Conservation (phyloP, 495 filamentous ascomycete genomes). For the Neurospora intermedia region DNA sequence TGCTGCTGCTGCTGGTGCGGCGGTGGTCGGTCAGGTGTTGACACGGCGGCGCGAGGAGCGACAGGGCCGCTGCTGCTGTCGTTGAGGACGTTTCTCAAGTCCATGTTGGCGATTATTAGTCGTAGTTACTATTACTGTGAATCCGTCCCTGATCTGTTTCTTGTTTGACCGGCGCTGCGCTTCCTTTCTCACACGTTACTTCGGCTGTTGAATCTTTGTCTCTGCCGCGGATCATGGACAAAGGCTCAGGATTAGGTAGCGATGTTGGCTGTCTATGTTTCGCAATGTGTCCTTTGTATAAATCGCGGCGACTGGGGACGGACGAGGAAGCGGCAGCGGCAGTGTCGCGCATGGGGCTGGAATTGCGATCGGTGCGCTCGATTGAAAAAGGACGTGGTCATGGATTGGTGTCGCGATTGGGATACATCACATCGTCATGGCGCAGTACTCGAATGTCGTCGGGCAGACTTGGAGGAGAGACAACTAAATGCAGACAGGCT, state of each 20-base stretch:
- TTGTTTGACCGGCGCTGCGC: neutral
- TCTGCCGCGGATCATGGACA: neutral
- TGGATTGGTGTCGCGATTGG: neutral
- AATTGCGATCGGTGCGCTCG: neutral
- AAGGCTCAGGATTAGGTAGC: neutral
- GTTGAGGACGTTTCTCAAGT: conserved; percentile 47
- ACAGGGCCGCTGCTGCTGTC: conserved; percentile 13
- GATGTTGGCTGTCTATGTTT: neutral
- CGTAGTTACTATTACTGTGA: neutral
- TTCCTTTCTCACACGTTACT: neutral
- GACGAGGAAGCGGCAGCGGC: neutral
- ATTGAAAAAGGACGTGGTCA: neutral
- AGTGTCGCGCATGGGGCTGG: neutral
- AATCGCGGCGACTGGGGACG: neutral
- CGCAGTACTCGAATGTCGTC: neutral
- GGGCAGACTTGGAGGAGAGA: neutral
- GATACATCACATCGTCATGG: neutral
- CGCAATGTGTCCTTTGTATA: neutral
- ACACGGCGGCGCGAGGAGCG: conserved; percentile 11
- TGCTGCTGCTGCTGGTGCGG: neutral
- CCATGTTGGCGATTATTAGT: conserved; percentile 32
- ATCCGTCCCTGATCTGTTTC: neutral
- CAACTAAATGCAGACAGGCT: neutral
- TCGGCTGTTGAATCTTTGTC: neutral
- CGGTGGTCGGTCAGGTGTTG: conserved; percentile 15